These are phyloP conservation scores for Botrytis porri DNA, from an alignment of 2,329 filamentous ascomycete genomes.

Conservation along the genomic window DNA sequence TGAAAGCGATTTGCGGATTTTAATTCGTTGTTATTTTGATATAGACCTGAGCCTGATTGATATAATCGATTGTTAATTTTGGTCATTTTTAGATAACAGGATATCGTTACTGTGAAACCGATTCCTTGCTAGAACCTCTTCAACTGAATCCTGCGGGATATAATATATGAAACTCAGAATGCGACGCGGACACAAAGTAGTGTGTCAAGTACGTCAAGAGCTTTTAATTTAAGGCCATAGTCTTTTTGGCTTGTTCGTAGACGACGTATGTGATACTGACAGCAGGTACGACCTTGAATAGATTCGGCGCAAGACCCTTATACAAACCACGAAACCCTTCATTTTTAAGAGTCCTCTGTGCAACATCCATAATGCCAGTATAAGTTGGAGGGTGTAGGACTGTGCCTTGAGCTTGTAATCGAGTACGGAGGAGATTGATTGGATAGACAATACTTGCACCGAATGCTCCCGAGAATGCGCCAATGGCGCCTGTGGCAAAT, in stretches of 20 bases:
- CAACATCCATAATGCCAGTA: constrained; percentile 85
- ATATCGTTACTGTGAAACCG: not conserved
- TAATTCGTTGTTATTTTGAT: not conserved
- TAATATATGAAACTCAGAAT: not conserved
- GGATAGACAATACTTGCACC: constrained; percentile 95
- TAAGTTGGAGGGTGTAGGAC: constrained; percentile 88
- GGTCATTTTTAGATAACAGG: not conserved
- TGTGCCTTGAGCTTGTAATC: constrained; percentile 91
- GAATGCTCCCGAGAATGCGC: constrained; percentile 85
- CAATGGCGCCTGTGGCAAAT: constrained; percentile 81
- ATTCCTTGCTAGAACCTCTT: not conserved
- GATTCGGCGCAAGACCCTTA: constrained; percentile 90
- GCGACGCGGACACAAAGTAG: not conserved
- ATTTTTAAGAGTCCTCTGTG: constrained; percentile 73
- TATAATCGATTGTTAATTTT: not conserved
- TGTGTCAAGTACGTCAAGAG: not conserved
- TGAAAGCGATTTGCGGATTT: not conserved
- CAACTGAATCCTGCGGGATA: not conserved
- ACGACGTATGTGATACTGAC: constrained; percentile 94
- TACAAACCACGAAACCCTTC: constrained; percentile 87
- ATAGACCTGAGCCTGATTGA: not conserved
- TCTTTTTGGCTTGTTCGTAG: constrained; percentile 83
- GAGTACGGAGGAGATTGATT: constrained; percentile 86
- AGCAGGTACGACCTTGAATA: constrained; percentile 93
- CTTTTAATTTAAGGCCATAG: constrained; percentile 46